Conservation (phyloP, 768 basidiomycete species). For the Pulveroboletus frians region DNA sequence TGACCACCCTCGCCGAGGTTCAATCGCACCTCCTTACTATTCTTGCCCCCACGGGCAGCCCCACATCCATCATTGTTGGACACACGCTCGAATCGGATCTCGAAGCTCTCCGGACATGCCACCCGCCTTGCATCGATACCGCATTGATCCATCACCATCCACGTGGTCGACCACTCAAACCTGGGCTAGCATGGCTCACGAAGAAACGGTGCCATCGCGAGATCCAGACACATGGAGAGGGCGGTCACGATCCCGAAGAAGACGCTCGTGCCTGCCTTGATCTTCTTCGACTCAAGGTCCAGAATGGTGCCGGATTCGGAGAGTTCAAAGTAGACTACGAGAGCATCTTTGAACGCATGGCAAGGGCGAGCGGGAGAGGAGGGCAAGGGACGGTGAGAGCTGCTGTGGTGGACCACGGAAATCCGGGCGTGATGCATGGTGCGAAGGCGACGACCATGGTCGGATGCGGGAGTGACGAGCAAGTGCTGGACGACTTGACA, state of each 20-base stretch:
- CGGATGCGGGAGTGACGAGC: conserved; percentile 71
- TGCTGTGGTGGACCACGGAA: conserved; percentile 83
- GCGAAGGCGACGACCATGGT: conserved; percentile 74
- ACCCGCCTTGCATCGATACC: conserved; percentile 88
- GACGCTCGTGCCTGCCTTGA: conserved; percentile 89
- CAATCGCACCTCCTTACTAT: conserved; percentile 65
- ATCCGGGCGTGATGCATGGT: conserved; percentile 79
- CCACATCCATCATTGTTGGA: conserved; percentile 78
- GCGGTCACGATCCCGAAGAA: conserved; percentile 92
- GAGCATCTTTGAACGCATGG: conserved; percentile 83
- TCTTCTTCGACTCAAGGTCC: conserved; percentile 75
- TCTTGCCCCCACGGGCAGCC: conserved; percentile 47
- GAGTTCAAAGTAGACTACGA: conserved; percentile 83
- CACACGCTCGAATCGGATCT: conserved; percentile 97
- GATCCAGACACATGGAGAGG: conserved; percentile 80
- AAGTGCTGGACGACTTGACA: conserved; percentile 67
- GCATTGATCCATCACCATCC: conserved; percentile 89
- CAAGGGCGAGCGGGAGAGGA: conserved; percentile 43
- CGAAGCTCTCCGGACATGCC: conserved; percentile 78
- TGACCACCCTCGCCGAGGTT: conserved; percentile 73
- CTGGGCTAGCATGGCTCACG: conserved; percentile 94
- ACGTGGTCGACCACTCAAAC: conserved; percentile 88
- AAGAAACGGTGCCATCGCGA: conserved; percentile 89
- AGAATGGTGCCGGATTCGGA: conserved; percentile 73
- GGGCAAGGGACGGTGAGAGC: conserved; percentile 42